Percentiles rank a stretch among this genome's conserved stretches.
These are phyloP conservation scores for Arthrobotrys pseudoclavata DNA, from an alignment of 2,329 filamentous ascomycete genomes.

Conservation along the genomic window DNA sequence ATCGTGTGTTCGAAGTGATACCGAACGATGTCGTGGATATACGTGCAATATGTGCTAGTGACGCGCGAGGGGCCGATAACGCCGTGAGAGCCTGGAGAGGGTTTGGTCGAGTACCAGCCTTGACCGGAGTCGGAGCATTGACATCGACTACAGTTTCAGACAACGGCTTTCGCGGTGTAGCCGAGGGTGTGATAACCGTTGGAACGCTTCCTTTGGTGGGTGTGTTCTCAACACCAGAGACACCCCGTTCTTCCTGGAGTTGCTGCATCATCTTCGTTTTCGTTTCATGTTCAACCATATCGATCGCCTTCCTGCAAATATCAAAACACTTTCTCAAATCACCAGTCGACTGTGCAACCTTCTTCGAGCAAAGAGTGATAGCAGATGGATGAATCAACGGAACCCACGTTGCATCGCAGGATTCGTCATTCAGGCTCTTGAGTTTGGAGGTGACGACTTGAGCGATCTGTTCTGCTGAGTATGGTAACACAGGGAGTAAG, in stretches of 20 bases:
- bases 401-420: conserved; percentile 72
- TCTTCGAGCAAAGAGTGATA: conserved; percentile 92
- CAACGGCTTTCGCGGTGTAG: conserved; percentile 68
- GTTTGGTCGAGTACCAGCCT: conserved; percentile 31
- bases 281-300: conserved; percentile 88
- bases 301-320: conserved; percentile 88
- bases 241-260: conserved; percentile 71
- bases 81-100: conserved; percentile 58
- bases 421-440: conserved; percentile 74
- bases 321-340: conserved; percentile 96
- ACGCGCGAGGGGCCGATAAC: conserved; percentile 83
- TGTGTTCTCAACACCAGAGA: conserved; percentile 62
- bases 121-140: conserved; percentile 69
- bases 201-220: conserved; percentile 66
- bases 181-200: conserved; percentile 40
- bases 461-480: conserved; percentile 88
- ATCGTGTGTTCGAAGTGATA: conserved; percentile 85
- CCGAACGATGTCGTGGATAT: conserved; percentile 91
- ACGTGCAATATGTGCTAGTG: conserved; percentile 90
- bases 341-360: conserved; percentile 92
- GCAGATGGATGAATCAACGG: conserved; percentile 95
- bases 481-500: conserved; percentile 91
- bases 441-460: conserved; percentile 87
- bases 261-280: conserved; percentile 77
- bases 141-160: conserved; percentile 84